Evolutionary conservation across 75 land plant genomes (phyloP).

Genomic region (Sequoiadendron giganteum): DNA sequence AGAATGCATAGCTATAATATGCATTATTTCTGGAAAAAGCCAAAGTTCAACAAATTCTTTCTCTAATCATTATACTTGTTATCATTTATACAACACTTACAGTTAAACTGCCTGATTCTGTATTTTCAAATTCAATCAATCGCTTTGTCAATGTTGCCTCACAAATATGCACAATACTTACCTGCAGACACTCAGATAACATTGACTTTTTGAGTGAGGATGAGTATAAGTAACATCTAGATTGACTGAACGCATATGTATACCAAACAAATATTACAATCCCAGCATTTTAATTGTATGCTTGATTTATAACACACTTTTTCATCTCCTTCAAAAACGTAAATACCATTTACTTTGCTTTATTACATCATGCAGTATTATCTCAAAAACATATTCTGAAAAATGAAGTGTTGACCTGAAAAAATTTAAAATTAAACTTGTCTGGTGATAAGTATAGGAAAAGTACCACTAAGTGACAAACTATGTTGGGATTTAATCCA

Average conservation of each 20-base stretch:
- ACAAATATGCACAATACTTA: conserved; percentile 84
- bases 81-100: conserved; percentile 36
- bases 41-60: not conserved
- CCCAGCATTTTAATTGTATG: not conserved
- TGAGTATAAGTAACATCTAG: not conserved
- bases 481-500: not conserved
- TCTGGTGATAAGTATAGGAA: not conserved
- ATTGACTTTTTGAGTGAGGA: not conserved
- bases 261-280: not conserved
- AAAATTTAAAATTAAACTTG: not conserved
- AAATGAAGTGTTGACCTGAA: not conserved
- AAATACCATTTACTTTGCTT: not conserved
- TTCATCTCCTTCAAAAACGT: not conserved
- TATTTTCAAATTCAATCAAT: conserved; percentile 89
- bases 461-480: not conserved
- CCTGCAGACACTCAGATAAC: conserved; percentile 35
- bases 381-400: not conserved
- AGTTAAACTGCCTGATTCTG: conserved; percentile 87
- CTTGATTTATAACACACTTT: not conserved
- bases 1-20: not conserved
- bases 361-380: not conserved
- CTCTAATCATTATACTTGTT: not conserved
- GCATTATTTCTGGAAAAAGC: not conserved
- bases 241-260: not conserved
- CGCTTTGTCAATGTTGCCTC: conserved; percentile 88